These are phyloP conservation scores for Myotisia sp. DNA, from an alignment of 2,329 filamentous ascomycete genomes.

Conservation along the genomic window DNA sequence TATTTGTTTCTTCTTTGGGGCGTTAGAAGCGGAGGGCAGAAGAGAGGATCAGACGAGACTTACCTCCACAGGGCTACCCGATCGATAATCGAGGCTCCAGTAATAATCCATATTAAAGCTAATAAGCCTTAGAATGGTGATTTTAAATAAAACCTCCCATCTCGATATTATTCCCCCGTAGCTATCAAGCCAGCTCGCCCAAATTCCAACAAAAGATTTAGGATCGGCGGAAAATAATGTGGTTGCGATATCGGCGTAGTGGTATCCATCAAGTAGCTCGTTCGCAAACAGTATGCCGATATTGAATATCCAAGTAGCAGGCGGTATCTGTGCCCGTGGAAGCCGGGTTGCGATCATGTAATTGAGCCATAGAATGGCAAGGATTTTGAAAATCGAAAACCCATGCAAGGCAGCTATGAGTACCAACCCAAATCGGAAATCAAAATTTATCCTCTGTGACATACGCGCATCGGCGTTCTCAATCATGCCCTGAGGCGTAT, in stretches of 20 bases:
- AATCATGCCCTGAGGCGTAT: slow-evolving; percentile 23
- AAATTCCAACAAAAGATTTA: slow-evolving; percentile 38
- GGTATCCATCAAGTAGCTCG: slow-evolving; percentile 68
- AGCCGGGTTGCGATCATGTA: slow-evolving; percentile 61
- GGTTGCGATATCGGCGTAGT: slow-evolving; percentile 48
- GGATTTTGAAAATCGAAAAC: slow-evolving; percentile 67
- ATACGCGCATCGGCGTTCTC: slow-evolving; percentile 41
- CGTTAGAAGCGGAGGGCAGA: slow-evolving; percentile 16
- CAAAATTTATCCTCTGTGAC: slow-evolving; percentile 62
- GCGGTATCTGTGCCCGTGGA: slow-evolving; percentile 56
- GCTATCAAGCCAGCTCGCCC: slow-evolving; percentile 60
- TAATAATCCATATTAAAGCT: slow-evolving; percentile 97
- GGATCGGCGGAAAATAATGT: slow-evolving; percentile 34
- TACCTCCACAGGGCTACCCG: slow-evolving; percentile 67
- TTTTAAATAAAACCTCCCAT: slow-evolving; percentile 97
- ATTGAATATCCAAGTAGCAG: slow-evolving; percentile 80
- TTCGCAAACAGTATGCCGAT: slow-evolving; percentile 76
- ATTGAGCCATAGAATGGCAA: slow-evolving; percentile 67
- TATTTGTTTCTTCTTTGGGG: slow-evolving; percentile 91
- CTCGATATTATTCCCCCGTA: slow-evolving; percentile 71
- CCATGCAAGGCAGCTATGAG: slow-evolving; percentile 74
- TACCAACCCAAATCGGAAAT: slow-evolving; percentile 63
- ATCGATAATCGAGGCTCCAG: slow-evolving; percentile 61
- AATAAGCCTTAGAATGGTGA: slow-evolving; percentile 80
- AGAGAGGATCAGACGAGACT: slow-evolving; percentile 18